Conservation (phyloP, 257 asterid species). For the Solanum dulcamara region DNA sequence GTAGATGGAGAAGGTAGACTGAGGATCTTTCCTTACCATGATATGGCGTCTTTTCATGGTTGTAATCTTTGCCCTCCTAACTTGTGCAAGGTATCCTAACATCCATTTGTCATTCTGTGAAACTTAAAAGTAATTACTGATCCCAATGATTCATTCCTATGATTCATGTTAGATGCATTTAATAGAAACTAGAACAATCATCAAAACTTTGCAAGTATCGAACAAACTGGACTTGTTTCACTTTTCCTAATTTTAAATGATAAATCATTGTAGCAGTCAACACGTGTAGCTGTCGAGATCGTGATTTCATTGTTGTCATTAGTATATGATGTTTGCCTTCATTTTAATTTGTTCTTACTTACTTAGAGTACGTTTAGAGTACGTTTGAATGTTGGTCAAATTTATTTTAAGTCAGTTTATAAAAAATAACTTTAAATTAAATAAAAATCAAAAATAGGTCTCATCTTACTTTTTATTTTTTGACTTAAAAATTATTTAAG, state of each 20-base stretch:
- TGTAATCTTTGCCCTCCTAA: constrained; percentile 72
- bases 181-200: neutral
- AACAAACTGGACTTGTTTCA: neutral
- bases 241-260: neutral
- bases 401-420: too few relatives aligned
- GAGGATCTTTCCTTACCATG: constrained; percentile 50
- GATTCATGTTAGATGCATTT: neutral
- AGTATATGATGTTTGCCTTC: neutral
- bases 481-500: too few relatives aligned
- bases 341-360: neutral
- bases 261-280: neutral
- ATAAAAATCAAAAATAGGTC: too few relatives aligned
- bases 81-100: constrained; percentile 64
- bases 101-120: neutral
- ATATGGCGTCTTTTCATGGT: constrained; percentile 28
- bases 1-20: constrained; percentile 53
- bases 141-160: neutral
- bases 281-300: neutral
- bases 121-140: neutral
- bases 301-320: neutral
- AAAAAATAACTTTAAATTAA: too few relatives aligned
- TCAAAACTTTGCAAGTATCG: neutral
- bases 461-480: too few relatives aligned
- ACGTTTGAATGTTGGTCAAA: too few relatives aligned
- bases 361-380: too few relatives aligned